Evolutionary conservation across 2,329 filamentous ascomycete genomes (phyloP).

Genomic region (Fusarium cyanostomum): DNA sequence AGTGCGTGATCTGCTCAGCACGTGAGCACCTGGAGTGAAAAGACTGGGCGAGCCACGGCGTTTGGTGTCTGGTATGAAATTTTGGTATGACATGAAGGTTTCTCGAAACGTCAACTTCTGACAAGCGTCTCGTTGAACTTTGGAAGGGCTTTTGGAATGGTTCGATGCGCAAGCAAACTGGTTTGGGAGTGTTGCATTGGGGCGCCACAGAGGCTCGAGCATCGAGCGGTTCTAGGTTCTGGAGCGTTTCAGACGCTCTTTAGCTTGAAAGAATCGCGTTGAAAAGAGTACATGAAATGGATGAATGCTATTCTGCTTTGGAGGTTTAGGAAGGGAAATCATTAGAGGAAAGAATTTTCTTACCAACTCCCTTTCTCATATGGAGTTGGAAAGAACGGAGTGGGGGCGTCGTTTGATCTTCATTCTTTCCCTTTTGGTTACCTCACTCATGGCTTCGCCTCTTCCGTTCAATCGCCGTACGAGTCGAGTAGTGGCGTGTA

Average conservation of each 20-base stretch:
- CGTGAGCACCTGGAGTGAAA: conserved; percentile 48
- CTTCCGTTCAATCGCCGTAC: neutral
- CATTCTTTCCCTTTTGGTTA: conserved; percentile 10
- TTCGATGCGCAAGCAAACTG: conserved; percentile 6
- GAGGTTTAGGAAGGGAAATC: neutral
- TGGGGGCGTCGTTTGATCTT: conserved; percentile 22
- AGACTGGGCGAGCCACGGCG: conserved; percentile 1
- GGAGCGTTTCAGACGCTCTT: neutral
- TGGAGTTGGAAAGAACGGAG: conserved; percentile 25
- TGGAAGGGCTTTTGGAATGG: conserved; percentile 1
- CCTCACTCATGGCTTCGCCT: conserved; percentile 1
- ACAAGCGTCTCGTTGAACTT: neutral
- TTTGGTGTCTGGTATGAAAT: conserved; percentile 9
- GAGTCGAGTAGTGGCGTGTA: neutral
- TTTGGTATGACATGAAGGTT: neutral
- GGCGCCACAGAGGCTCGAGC: neutral
- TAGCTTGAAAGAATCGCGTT: neutral
- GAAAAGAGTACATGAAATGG: neutral
- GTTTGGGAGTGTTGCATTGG: conserved; percentile 23
- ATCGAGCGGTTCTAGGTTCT: neutral
- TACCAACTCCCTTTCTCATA: neutral
- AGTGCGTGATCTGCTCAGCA: conserved; percentile 63
- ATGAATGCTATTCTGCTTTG: neutral
- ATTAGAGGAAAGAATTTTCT: conserved; percentile 16
- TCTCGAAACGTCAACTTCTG: conserved; percentile 12